Evolutionary conservation across 768 basidiomycete genomes (phyloP).

Genomic region (Kwoniella shandongensis): DNA sequence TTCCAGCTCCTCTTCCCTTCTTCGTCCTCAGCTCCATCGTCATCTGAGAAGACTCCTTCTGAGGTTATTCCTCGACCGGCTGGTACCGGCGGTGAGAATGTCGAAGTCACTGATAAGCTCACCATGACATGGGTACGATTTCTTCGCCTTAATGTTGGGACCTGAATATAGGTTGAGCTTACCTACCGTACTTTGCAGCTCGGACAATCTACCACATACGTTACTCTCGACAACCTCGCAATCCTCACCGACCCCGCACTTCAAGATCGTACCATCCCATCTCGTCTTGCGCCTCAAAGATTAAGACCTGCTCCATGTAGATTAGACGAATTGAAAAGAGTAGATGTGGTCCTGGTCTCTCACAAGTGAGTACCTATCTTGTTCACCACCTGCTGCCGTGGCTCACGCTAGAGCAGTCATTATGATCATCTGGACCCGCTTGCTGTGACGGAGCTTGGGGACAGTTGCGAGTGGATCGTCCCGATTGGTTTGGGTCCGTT

Average conservation of each 20-base stretch:
- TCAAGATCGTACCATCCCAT: slow-evolving; percentile 44
- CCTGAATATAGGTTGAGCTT: not conserved
- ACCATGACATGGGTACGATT: slow-evolving; percentile 37
- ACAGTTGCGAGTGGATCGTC: slow-evolving; percentile 51
- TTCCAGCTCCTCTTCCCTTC: slow-evolving; percentile 31
- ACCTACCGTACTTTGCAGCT: slow-evolving; percentile 31
- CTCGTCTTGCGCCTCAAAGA: slow-evolving; percentile 44
- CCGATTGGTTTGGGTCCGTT: slow-evolving; percentile 49
- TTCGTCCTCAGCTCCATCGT: not conserved
- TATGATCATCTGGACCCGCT: slow-evolving; percentile 53
- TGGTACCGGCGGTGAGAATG: slow-evolving; percentile 22
- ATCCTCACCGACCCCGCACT: slow-evolving; percentile 54
- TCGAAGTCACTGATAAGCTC: slow-evolving; percentile 33
- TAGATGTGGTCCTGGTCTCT: slow-evolving; percentile 52
- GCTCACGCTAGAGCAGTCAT: slow-evolving; percentile 31
- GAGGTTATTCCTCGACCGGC: slow-evolving; percentile 5
- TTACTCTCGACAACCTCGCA: slow-evolving; percentile 48
- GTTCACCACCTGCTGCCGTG: not conserved
- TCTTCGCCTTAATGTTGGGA: not conserved
- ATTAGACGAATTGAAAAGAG: slow-evolving; percentile 40
- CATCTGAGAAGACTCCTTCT: slow-evolving; percentile 3
- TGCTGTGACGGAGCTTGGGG: slow-evolving; percentile 46
- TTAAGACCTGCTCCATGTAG: slow-evolving; percentile 48
- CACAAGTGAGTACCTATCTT: slow-evolving; percentile 44
- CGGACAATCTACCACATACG: slow-evolving; percentile 53